Base-by-base conservation (phyloP, 805 yeast genomes). In the Zygosaccharomyces gambellarensis region DNA sequence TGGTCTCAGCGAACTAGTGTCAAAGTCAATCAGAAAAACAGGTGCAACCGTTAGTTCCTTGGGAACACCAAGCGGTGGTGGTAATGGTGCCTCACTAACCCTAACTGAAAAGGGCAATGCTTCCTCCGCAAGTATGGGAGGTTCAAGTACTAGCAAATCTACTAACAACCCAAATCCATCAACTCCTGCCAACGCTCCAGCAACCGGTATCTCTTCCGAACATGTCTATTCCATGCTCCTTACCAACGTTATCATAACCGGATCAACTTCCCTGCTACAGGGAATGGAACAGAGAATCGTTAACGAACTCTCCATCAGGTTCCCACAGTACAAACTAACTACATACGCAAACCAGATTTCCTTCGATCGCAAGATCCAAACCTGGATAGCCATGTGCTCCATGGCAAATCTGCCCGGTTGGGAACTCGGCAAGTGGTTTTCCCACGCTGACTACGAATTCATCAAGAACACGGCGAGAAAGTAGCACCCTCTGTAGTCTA, bases 281-380 rank as follows among this genome's bases (percentile, higher is more conserved):
- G 95, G 94, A n/a, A 71, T 89, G 53, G 86, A 85, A 27, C 92
- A 87, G 60, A 73, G 95, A 54, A 70, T 90, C 46, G 79, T 83
- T 57, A 76, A 78, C 50, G 97, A 89, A 60, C 70, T 90, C 49
- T 75, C 83, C 12, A 71, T 74, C 40, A 68, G 78, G 47, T 86
- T 89, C 64, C 95, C 96, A 12, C 94, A 94, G 46, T 75, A 89
- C 61, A 90, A 90, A 65, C 78, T 90, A 36, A 74, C 96, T 55
- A 76, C 90, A n/a, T 90, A 87, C 62, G 85, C 95, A 2, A 80
- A 82, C 29, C 96, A 96, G 45, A 80, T 80, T 58, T 68, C 83
- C 19, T 71, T 75, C 49, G 96, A 90, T 66, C 77, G 97, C 61
- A 77, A 79, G 55, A 81, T 79, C 59, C 85, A 88, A 51, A 75